Evolutionary conservation across 2,329 filamentous ascomycete species (phyloP), one percentile per base, ranked within the genome.

Genomic region (Neonectria punicea): DNA sequence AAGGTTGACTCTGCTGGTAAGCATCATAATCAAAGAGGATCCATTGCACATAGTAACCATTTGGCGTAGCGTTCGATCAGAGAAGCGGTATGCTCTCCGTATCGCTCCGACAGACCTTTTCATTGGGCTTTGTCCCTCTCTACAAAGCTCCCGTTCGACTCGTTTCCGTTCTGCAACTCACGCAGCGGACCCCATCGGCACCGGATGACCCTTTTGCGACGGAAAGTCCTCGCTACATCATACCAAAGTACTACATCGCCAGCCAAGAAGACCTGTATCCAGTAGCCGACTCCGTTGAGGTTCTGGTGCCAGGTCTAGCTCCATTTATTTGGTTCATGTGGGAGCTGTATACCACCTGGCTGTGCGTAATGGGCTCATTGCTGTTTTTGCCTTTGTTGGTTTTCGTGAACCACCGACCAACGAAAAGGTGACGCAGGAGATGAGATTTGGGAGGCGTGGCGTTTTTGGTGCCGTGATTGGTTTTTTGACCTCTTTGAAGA

Each of bases 211-310:
- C 61, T 20, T 28, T 60, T 11, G 43, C 58, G 11, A 18, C 28
- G 70, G 53, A 56, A 69, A 16, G n/a, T 61, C 14, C 67, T 5
- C 65, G 68, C 18, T 63, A 66, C 2, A 73, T 72, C 36, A 73
- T 61, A n/a, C 61, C 67, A 20, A 75, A 69, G 34, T 96, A 94
- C 80, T 92, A 90, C 75, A 94, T 97, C 67, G 78, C 83, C 7
- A 86, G 84, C 18, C 94, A 97, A 76, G 90, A 97, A 69, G 93
- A 97, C 75, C 80, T 94, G 8, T 97, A 97, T 74, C 92, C 95
- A 73, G 84, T 89, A 1, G 90, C 89, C 53, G 91, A 97, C 70
- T 90, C 90, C 67, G 81, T 95, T 66, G 90, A 90, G 71, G 96
- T 97, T 74, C 71, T 94, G 18, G 73, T 86, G 16, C 89, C 91